Evolutionary conservation across 2,329 filamentous ascomycete species (phyloP), one percentile per base, ranked within the genome.

Genomic region (Penicillium rolfsii): DNA sequence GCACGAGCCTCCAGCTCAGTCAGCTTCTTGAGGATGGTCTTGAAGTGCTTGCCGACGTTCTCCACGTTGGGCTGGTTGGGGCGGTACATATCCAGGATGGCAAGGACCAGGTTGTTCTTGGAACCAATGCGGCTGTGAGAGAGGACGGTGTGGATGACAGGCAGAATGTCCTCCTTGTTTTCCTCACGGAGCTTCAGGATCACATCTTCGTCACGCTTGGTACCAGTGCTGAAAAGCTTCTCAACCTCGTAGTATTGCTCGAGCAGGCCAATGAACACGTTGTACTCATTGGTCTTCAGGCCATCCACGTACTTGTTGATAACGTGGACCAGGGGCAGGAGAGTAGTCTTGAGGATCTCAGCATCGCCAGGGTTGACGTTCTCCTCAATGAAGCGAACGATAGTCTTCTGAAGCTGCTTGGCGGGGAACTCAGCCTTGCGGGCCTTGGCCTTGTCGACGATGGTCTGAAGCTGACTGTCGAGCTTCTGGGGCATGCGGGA

Each of bases 401-500:
- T 88, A 0, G 91, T 89, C 83, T 96, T 96, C 65, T 85, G 82
- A 46, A 99, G 84, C 63, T 90, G 86, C 82, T 96, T 96, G 62
- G 93, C 91, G 9, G 95, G 95, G 82, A 99, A 99, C 73, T 99
- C 95, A 9, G 85, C 83, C 62, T 90, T 87, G 50, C 95, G 87
- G 58, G 86, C 80, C 76, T 89, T 91, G 45, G 93, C 87, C 62
- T 91, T 89, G 61, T 98, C 94, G 55, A 98, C 89, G 48, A 96
- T 89, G 71, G 95, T 91, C 12, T 89, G 87, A 67, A 99, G 89
- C 66, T 87, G 88, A 24, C 87, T 78, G 70, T 97, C 93, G 33
- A 99, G 87, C 81, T 94, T 97, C 75, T 94, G 89, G 0, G 95
- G 95, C 91, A 98, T 99, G 71, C 95, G 91, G 6, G 93, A 91